phyloP scores from a whole-genome alignment of 1,139 yeast species.

The Magnusiomyces paraingens region DNA sequence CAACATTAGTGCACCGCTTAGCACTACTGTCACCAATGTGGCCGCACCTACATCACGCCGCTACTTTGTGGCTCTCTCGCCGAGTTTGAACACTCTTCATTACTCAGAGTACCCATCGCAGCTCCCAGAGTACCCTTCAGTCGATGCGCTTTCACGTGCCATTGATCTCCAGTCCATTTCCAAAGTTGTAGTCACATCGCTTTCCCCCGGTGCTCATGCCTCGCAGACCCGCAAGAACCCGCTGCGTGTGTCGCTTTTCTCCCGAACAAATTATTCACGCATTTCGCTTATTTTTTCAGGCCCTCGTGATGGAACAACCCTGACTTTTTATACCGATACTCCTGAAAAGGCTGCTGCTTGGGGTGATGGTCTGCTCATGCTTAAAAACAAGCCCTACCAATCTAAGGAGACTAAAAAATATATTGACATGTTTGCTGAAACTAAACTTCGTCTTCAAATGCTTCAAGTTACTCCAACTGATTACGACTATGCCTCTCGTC shows the following conservation, averaged over 20 bases:
- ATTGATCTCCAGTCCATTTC: slow-evolving; percentile 24
- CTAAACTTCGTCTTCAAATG: slow-evolving; percentile 62
- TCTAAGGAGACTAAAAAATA: slow-evolving; percentile 58
- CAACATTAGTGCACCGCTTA: neutral
- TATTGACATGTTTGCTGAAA: slow-evolving; percentile 48
- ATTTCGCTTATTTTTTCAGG: slow-evolving; percentile 25
- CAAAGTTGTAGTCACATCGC: slow-evolving; percentile 25
- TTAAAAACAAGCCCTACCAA: slow-evolving; percentile 39
- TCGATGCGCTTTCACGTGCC: slow-evolving; percentile 38
- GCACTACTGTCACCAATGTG: slow-evolving; percentile 1
- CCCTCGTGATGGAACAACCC: slow-evolving; percentile 26
- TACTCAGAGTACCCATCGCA: slow-evolving; percentile 54
- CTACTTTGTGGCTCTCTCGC: slow-evolving; percentile 60
- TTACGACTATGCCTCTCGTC: slow-evolving; percentile 26
- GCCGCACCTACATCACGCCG: slow-evolving; percentile 34
- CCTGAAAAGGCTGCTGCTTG: slow-evolving; percentile 65
- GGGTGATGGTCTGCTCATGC: slow-evolving; percentile 73
- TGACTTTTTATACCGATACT: slow-evolving; percentile 65
- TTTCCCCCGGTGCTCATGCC: slow-evolving; percentile 17
- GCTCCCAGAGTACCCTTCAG: slow-evolving; percentile 46
- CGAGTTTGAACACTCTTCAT: slow-evolving; percentile 58
- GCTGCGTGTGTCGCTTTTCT: slow-evolving; percentile 24
- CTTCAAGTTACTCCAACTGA: slow-evolving; percentile 44
- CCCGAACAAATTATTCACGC: slow-evolving; percentile 27
- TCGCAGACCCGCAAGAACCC: slow-evolving; percentile 19